Evolutionary conservation across 1,284 basidiomycete genomes (phyloP).

Genomic region (Boletellus deceptivus): DNA sequence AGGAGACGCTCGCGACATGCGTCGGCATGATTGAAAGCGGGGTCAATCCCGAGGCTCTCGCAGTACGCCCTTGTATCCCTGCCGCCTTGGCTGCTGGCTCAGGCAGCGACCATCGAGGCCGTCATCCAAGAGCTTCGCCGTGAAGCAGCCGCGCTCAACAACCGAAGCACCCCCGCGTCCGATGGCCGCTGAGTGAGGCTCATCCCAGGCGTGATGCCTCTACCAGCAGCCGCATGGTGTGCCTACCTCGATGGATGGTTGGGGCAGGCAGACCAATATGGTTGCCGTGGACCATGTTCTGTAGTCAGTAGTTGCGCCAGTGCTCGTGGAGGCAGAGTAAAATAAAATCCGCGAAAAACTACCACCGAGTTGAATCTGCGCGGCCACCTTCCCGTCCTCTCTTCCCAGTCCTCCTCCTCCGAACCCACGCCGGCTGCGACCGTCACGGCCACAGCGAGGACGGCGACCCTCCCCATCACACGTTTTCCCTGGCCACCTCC

Average conservation of each 20-base stretch:
- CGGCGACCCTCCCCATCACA: conserved; percentile 9
- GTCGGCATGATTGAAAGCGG: conserved; percentile 83
- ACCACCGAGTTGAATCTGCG: not conserved
- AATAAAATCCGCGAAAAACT: conserved; percentile 7
- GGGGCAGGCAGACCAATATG: conserved; percentile 22
- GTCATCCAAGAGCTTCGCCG: conserved; percentile 74
- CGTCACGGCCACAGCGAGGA: conserved; percentile 6
- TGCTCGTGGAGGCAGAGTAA: no score
- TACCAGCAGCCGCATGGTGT: not conserved
- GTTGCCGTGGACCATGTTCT: conserved; percentile 20
- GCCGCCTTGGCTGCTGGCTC: not conserved
- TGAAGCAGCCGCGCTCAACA: conserved; percentile 47
- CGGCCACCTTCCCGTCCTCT: not conserved
- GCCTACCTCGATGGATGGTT: conserved; percentile 9
- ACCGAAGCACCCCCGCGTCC: conserved; percentile 15
- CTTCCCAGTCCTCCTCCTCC: not conserved
- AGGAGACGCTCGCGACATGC: conserved; percentile 79
- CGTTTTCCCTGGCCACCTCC: conserved; percentile 7
- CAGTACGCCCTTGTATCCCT: conserved; percentile 50
- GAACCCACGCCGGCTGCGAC: conserved; percentile 4
- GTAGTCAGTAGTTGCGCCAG: conserved; percentile 8
- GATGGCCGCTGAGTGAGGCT: conserved; percentile 14
- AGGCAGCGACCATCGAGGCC: conserved; percentile 43
- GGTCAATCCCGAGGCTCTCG: conserved; percentile 82
- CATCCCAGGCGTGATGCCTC: not conserved